Evolutionary conservation across 148 eudicot species (phyloP).

Genomic region (Fagopyrum esculentum): DNA sequence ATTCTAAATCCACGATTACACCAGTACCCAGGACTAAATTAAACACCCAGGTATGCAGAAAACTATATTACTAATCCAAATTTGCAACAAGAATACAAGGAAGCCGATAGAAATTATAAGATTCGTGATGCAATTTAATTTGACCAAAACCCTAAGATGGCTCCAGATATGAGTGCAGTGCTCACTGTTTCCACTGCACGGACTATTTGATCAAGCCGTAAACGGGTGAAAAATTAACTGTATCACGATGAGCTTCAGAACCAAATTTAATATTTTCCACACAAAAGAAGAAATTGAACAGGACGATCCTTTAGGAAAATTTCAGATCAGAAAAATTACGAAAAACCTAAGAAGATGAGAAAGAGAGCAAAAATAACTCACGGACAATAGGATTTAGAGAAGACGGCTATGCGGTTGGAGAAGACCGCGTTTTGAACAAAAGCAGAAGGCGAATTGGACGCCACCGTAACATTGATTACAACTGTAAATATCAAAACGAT

Average conservation of each 20-base stretch:
- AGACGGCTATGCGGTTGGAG: constrained; percentile 80
- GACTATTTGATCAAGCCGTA: neutral
- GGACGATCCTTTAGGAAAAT: neutral
- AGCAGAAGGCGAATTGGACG: constrained; percentile 68
- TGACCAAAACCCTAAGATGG: neutral
- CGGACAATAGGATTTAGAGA: constrained; percentile 99
- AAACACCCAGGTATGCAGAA: neutral
- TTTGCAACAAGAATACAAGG: neutral
- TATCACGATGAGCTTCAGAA: neutral
- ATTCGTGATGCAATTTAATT: neutral
- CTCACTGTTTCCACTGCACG: neutral
- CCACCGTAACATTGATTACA: constrained; percentile 28
- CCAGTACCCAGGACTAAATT: too few relatives aligned
- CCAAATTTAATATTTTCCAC: neutral
- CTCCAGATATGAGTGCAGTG: neutral
- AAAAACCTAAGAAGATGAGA: neutral
- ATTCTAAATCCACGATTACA: neutral
- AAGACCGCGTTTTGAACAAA: constrained; percentile 78
- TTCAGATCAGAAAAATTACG: neutral
- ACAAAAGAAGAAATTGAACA: neutral
- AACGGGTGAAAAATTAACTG: neutral
- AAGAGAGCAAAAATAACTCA: constrained; percentile 19
- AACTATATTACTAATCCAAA: neutral
- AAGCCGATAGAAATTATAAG: neutral
- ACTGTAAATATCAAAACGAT: constrained; percentile 19